Evolutionary conservation across 768 basidiomycete species (phyloP).

Genomic region (Phlebiopsis gigantea): DNA sequence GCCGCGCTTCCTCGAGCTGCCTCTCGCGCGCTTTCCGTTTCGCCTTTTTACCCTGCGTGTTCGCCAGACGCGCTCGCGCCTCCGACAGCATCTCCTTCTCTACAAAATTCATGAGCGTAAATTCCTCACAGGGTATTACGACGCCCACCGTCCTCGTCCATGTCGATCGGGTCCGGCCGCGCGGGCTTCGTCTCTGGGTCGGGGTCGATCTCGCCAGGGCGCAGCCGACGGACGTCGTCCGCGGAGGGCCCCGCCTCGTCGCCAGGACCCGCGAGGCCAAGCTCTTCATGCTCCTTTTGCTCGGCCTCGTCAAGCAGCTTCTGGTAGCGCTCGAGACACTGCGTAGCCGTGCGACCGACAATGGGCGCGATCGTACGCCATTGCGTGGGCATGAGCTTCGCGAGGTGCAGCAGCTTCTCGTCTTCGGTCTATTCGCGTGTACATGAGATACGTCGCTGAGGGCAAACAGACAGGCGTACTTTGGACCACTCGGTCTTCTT

Average conservation of each 20-base stretch:
- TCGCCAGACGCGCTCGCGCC: slow-evolving; percentile 94
- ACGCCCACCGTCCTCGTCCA: slow-evolving; percentile 93
- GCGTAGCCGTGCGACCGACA: slow-evolving; percentile 95
- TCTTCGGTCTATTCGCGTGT: slow-evolving; percentile 72
- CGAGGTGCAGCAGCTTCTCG: slow-evolving; percentile 95
- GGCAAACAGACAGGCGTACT: slow-evolving; percentile 33
- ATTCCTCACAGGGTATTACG: background rate
- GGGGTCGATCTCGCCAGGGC: slow-evolving; percentile 97
- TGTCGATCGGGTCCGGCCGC: slow-evolving; percentile 97
- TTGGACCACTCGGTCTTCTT: slow-evolving; percentile 99
- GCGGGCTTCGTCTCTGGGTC: slow-evolving; percentile 99
- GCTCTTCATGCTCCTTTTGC: slow-evolving; percentile 91
- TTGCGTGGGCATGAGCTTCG: slow-evolving; percentile 99
- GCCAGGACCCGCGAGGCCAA: slow-evolving; percentile 83
- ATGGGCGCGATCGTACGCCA: slow-evolving; percentile 99
- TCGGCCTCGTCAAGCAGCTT: slow-evolving; percentile 97
- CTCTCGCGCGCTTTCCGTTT: slow-evolving; percentile 98
- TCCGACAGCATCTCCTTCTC: slow-evolving; percentile 99
- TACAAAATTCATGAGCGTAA: slow-evolving; percentile 31
- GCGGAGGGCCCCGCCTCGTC: slow-evolving; percentile 78
- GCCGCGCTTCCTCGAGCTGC: slow-evolving; percentile 92
- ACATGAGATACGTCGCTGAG: background rate
- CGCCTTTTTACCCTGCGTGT: slow-evolving; percentile 99
- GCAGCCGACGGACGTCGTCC: slow-evolving; percentile 85
- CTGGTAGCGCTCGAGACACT: slow-evolving; percentile 97